Evolutionary conservation across 495 filamentous ascomycete genomes (phyloP), one percentile per base, ranked within the genome.

Genomic region (Podospora australis): DNA sequence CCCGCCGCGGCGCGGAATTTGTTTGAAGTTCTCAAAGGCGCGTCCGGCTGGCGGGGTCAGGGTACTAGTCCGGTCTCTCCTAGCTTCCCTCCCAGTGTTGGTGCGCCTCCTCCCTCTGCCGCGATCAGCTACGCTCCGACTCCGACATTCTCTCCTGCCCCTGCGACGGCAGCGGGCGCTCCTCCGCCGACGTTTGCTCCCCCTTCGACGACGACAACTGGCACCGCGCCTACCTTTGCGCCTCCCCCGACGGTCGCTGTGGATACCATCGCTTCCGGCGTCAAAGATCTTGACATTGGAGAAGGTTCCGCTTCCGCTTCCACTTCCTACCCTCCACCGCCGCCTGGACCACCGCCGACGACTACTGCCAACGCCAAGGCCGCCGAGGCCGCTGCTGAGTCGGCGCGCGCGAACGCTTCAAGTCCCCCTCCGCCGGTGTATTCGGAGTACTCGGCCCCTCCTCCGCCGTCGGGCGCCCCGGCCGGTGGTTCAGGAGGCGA

Each of bases 381-480:
- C 1, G 56, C 53, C 16, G 61, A 64, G 36, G 61, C 61, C 0
- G 61, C 58, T 8, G 55, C 58, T 2, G 58, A 62, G 30, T 23
- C 47, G 0, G 36, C 14, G n/a, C 43, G 26, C 20, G 44, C 26
- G 11, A 11, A 48, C 7, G 29, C 39, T 11, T 21, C 44, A 9
- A 19, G 43, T 9, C 50, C 38, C 2, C 50, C 49, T 0, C 47
- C 47, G 41, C 55, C 54, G 13, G 25, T 32, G 17, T 55, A 54
- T 17, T 34, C 46, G 34, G 50, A 54, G 11, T 49, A 55, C n/a
- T n/a, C n/a, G n/a, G n/a, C n/a, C n/a, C n/a, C 19, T 17, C n/a
- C 32, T 14, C 32, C 14, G 2, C 6, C 2, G n/a, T n/a, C n/a
- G n/a, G 14, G 32, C 13, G 25, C 38, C 52, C 26, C 22, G 42